Conservation (phyloP, 176 grass and related monocot species). For the Carex scoparia region DNA sequence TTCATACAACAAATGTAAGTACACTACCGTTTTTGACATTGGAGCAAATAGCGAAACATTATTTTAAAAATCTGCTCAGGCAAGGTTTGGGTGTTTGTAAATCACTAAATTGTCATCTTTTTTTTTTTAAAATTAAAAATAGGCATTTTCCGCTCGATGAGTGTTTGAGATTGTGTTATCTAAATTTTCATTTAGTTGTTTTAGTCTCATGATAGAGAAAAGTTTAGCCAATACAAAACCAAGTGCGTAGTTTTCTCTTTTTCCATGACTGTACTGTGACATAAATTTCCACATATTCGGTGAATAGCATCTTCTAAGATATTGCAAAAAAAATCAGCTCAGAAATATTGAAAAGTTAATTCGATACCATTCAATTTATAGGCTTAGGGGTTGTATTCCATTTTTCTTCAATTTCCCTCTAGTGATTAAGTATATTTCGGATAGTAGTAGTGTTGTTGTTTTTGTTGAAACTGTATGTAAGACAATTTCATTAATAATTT, state of each 20-base stretch:
- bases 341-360: neutral
- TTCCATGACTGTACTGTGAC: neutral
- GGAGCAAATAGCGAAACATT: neutral
- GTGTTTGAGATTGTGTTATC: neutral
- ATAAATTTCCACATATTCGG: neutral
- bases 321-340: neutral
- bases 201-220: neutral
- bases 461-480: neutral
- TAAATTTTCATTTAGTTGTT: neutral
- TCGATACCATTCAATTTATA: neutral
- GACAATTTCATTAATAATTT: neutral
- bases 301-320: neutral
- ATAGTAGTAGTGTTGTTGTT: neutral
- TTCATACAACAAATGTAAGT: constrained; percentile 87
- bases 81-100: neutral
- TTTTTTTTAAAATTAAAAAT: neutral
- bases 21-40: neutral
- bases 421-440: neutral
- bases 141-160: neutral
- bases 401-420: neutral
- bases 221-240: neutral
- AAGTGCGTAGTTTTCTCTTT: neutral
- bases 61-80: neutral
- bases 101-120: neutral
- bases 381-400: neutral